Evolutionary conservation across 2,329 filamentous ascomycete species (phyloP), one percentile per base, ranked within the genome.

Genomic region (Shiraia bambusicola): DNA sequence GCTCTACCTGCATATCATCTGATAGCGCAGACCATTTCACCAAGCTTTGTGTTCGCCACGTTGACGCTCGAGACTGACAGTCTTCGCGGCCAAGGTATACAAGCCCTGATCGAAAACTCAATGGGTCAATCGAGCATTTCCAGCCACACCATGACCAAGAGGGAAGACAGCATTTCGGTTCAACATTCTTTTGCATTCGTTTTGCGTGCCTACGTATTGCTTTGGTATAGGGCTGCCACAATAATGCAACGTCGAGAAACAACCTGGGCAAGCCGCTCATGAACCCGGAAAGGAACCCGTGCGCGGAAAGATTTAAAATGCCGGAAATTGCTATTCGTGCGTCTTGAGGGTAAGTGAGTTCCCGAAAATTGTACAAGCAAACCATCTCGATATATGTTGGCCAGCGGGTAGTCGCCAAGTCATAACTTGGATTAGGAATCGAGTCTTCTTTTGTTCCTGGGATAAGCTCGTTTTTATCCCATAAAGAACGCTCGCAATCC

Each of bases 121-220:
- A 37, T 1, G 44, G 39, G 31, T 47, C 44, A 11, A 47, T 15
- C 11, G 16, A 28, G n/a, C 44, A 47, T 17, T 44, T 10, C 45
- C 45, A 48, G 25, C 45, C 45, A 25, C 32, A 43, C 40, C 36
- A 44, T n/a, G 45, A 44, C 45, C 45, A 48, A n/a, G 40, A 40
- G 15, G 45, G 45, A 3, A 48, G 25, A 22, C 35, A 12, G 30
- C 14, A 14, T 7, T 16, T 2, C 13, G 22, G 22, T 28, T 28
- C 36, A 25, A 30, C 16, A 10, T 10, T n/a, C 10, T 24, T 33
- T 19, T 31, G 40, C 6, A 28, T 11, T 22, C 4, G 19, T 37
- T 40, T 34, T 13, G 26, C 28, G 14, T 10, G 14, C 28, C 41
- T 38, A 10, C 46, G 41, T 16, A n/a, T 33, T 31, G 39, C 38